Conservation (phyloP, 805 yeast genomes). For the Metschnikowia henanensis region DNA sequence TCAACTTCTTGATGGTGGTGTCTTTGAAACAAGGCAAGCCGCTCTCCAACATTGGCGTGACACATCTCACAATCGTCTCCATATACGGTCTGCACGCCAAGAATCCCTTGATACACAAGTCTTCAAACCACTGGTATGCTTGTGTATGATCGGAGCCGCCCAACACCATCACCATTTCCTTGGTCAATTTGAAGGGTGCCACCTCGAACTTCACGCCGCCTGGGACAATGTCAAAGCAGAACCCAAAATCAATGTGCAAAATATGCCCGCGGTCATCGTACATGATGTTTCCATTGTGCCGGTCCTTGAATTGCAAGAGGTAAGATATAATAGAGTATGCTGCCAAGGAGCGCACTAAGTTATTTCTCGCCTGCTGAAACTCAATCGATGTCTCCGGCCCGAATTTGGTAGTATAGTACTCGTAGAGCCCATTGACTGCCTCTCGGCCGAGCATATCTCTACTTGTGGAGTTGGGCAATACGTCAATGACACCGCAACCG, state of each 20-base stretch:
- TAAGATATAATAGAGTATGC: conserved; percentile 93
- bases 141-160: conserved; percentile 89
- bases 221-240: conserved; percentile 97
- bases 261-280: conserved; percentile 95
- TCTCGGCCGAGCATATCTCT: conserved; percentile 99
- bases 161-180: conserved; percentile 94
- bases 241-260: conserved; percentile 96
- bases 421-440: conserved; percentile 95
- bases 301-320: conserved; percentile 89
- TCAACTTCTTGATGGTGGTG: conserved; percentile 75
- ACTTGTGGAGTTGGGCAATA: conserved; percentile 89
- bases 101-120: conserved; percentile 89
- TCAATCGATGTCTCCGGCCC: conserved; percentile 93
- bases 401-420: conserved; percentile 86
- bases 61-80: conserved; percentile 82
- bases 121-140: conserved; percentile 92
- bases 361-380: conserved; percentile 88
- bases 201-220: conserved; percentile 98
- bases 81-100: conserved; percentile 85
- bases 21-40: conserved; percentile 97
- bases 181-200: conserved; percentile 96
- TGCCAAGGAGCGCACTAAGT: conserved; percentile 90
- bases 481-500: conserved; percentile 99
- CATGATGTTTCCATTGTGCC: conserved; percentile 98
- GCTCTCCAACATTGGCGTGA: conserved; percentile 89